These are phyloP conservation scores for Xylaria sp. DNA, from an alignment of 2,329 filamentous ascomycete species.

Conservation along the genomic window DNA sequence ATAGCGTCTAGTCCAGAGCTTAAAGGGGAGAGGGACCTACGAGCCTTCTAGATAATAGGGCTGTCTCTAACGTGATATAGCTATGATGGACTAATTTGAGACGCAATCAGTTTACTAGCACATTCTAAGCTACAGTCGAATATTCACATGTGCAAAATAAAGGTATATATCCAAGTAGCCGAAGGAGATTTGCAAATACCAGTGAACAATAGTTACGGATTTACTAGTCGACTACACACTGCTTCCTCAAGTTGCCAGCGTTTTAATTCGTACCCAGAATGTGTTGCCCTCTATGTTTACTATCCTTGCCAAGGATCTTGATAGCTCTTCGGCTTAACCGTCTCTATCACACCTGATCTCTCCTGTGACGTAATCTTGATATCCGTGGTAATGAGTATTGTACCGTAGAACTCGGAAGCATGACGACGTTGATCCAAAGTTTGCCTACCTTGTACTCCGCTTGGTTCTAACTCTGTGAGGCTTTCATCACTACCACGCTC, in stretches of 20 bases:
- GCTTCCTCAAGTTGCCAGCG: too few species aligned
- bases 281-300: conserved; percentile 40
- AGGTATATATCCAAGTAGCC: too few species aligned
- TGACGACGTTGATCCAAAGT: background rate
- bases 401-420: background rate
- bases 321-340: background rate
- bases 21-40: too few species aligned
- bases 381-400: conserved; percentile 10
- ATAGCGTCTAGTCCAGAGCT: too few species aligned
- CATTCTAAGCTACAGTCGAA: too few species aligned
- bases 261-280: background rate
- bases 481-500: background rate
- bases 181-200: background rate
- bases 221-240: background rate
- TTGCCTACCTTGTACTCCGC: background rate
- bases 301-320: conserved; percentile 29
- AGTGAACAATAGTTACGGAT: background rate
- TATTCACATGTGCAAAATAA: too few species aligned
- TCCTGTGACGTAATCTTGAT: background rate
- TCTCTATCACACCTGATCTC: background rate
- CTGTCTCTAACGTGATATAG: too few species aligned
- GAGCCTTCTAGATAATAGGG: too few species aligned
- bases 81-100: too few species aligned
- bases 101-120: background rate
- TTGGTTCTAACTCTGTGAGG: background rate